Evolutionary conservation across 176 grass and related monocot species (phyloP).

Genomic region (Miscanthus lutarioriparius): DNA sequence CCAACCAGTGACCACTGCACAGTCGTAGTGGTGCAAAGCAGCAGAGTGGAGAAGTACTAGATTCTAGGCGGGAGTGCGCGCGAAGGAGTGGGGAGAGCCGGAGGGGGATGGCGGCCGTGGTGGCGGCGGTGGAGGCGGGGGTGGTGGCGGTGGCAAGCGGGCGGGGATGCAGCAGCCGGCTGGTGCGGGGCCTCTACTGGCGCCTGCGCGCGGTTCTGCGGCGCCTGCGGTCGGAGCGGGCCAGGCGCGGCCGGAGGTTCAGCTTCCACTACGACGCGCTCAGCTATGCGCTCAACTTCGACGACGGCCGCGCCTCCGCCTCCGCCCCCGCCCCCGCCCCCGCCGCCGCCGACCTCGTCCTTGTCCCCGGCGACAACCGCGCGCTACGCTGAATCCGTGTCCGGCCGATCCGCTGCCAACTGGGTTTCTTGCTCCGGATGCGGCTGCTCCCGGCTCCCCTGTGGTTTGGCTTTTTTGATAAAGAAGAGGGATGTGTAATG

Average conservation of each 20-base stretch:
- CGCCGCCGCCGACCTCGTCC: conserved; percentile 27
- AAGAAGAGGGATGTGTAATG: background rate
- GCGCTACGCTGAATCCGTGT: background rate
- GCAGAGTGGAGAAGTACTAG: background rate
- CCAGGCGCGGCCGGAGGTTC: conserved; percentile 51
- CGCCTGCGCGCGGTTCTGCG: conserved; percentile 62
- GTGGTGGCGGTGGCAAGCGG: conserved; percentile 49
- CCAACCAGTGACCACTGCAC: background rate
- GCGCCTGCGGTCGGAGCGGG: conserved; percentile 53
- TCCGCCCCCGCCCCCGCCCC: background rate
- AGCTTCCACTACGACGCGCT: conserved; percentile 93
- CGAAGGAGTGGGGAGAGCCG: too few relatives aligned
- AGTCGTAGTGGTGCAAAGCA: background rate
- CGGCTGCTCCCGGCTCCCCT: too few relatives aligned
- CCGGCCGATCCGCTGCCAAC: background rate
- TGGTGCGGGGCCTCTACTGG: conserved; percentile 66
- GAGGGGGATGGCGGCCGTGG: conserved; percentile 26
- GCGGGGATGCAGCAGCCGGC: conserved; percentile 48
- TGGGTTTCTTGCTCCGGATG: background rate
- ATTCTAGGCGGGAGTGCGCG: background rate
- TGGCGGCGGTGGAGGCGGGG: conserved; percentile 58
- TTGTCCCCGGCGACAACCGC: background rate
- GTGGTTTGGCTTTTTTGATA: background rate
- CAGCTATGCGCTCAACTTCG: conserved; percentile 96
- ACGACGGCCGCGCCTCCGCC: conserved; percentile 67